Base-by-base conservation (phyloP, 805 yeast genomes). In the Lipomyces starkeyi region DNA sequence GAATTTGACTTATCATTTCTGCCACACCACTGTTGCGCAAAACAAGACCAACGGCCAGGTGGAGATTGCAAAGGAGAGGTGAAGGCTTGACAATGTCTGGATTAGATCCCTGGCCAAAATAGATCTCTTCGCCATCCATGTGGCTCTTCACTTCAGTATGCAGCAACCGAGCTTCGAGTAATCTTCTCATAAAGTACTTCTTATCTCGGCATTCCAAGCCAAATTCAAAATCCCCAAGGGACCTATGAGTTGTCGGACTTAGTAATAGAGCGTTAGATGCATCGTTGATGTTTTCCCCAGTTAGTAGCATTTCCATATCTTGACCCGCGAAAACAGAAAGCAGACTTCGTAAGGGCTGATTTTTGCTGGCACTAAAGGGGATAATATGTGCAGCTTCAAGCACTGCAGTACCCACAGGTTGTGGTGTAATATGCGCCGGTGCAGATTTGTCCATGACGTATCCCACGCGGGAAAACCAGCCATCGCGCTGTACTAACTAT, bases 391-490 rank as follows among this genome's bases (percentile, higher is more conserved):
- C 56, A 8, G 32, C 14, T 52, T 52, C 29, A 27, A 52, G 56
- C 17, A 11, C 32, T 14, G 56, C 29, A 20, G 56, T 34, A 47
- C 53, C 56, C 14, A 22, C 17, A 20, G 56, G 17, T 22, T 9
- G 53, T 47, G 29, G 27, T 52, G 56, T 52, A 27, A 52, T 22
- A 22, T 22, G 14, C 11, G 5, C 56, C 14, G 56, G 56, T 27
- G 56, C 56, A 22, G 4, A 22, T 2, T 20, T 25, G 29, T 52
- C 56, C 56, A 52, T 52, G 17, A 52, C 56, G 27, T 14, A 14
- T 52, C 56, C 56, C 29, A 52, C 56, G 17, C 14, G 56, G 14
- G 56, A 52, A 52, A 22, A 52, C 56, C 56, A 52, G 29, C 56
- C 56, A 52, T 52, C 56, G 14, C 56, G 56, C 11, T 22, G 5